phyloP scores from a whole-genome alignment of 305 asterid species.

The Fraxinus xanthoxyloides region DNA sequence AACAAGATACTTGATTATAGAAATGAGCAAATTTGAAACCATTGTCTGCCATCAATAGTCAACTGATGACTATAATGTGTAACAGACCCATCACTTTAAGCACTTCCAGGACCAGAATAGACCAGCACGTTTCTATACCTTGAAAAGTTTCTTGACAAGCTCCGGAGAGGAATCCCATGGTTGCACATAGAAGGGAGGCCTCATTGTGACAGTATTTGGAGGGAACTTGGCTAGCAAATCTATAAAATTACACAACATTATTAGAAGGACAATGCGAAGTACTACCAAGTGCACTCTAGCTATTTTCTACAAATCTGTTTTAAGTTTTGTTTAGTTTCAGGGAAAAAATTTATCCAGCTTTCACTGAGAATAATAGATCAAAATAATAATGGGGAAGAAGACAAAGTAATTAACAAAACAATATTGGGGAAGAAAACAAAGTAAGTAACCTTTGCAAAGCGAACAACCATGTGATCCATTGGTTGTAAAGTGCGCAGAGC shows the following conservation, averaged over 20 bases:
- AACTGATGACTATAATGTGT: conserved; percentile 6
- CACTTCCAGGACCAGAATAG: background rate
- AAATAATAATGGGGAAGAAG: conserved; percentile 12
- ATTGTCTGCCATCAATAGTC: conserved; percentile 7
- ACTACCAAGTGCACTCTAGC: conserved; percentile 7
- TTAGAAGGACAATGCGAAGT: conserved; percentile 19
- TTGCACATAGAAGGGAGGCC: conserved; percentile 57
- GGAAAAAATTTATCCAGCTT: conserved; percentile 20
- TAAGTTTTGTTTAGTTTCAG: background rate
- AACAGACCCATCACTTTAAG: background rate
- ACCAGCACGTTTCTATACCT: conserved; percentile 46
- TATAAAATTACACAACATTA: conserved; percentile 32
- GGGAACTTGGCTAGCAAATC: conserved; percentile 94
- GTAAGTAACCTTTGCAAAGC: conserved; percentile 80
- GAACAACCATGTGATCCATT: conserved; percentile 76
- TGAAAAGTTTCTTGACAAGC: conserved; percentile 81
- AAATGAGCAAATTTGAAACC: background rate
- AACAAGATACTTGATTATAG: background rate
- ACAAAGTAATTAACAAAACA: conserved; percentile 6
- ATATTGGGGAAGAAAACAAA: conserved; percentile 13
- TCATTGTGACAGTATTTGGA: conserved; percentile 76
- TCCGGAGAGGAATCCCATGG: conserved; percentile 91
- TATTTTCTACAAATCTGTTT: background rate
- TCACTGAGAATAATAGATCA: background rate
- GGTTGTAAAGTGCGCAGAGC: conserved; percentile 68